These are phyloP conservation scores for Talaromyces sp. DNA, from an alignment of 2,329 filamentous ascomycete genomes.

Conservation along the genomic window DNA sequence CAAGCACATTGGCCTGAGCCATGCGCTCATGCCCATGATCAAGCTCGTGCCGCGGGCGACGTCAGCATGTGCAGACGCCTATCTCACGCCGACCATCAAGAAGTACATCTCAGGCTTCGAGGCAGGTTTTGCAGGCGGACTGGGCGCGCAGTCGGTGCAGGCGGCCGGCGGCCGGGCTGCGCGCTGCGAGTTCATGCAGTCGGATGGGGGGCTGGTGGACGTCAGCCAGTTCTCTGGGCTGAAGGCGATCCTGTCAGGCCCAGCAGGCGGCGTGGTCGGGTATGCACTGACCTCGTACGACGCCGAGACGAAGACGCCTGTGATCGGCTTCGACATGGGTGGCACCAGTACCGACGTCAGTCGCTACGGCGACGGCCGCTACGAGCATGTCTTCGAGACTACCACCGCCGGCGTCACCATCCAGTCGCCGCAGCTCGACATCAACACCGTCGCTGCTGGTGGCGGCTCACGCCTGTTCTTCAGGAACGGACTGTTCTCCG, in stretches of 20 bases:
- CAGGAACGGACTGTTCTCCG: slow-evolving; percentile 82
- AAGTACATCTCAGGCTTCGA: slow-evolving; percentile 75
- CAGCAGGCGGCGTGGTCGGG: slow-evolving; percentile 87
- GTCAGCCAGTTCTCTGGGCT: slow-evolving; percentile 66
- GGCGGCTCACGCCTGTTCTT: slow-evolving; percentile 62
- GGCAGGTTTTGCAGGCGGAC: slow-evolving; percentile 71
- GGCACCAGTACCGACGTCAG: slow-evolving; percentile 88
- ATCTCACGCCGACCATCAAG: slow-evolving; percentile 71
- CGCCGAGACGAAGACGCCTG: slow-evolving; percentile 66
- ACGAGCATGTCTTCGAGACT: slow-evolving; percentile 89
- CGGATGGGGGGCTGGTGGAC: slow-evolving; percentile 61
- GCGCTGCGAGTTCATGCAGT: slow-evolving; percentile 92
- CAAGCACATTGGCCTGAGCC: slow-evolving; percentile 72
- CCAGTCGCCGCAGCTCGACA: slow-evolving; percentile 81
- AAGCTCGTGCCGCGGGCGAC: slow-evolving; percentile 71
- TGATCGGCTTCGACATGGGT: slow-evolving; percentile 93
- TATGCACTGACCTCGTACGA: slow-evolving; percentile 89
- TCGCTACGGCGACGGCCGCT: slow-evolving; percentile 73
- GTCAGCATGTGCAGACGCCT: slow-evolving; percentile 73
- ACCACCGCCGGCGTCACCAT: slow-evolving; percentile 86
- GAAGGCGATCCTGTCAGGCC: slow-evolving; percentile 79
- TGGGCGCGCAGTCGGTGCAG: slow-evolving; percentile 71
- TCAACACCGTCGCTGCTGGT: slow-evolving; percentile 86
- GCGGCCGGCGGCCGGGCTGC: slow-evolving; percentile 63
- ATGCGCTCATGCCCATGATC: slow-evolving; percentile 84